Conservation (phyloP, 176 grass and related monocot genomes). For the Alloteropsis semialata region DNA sequence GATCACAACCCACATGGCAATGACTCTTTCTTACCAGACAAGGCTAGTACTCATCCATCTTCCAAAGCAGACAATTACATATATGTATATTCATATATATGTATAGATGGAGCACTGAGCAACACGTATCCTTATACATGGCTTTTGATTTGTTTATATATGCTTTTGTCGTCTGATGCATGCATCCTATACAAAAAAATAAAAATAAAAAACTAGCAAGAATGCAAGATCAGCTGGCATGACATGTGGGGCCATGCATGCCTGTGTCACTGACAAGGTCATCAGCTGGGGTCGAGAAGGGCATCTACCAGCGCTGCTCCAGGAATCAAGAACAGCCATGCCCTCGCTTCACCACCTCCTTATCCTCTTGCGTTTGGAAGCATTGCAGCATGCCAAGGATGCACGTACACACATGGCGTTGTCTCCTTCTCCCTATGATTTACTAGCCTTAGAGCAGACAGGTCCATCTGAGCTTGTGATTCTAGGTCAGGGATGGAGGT, state of each 20-base stretch:
- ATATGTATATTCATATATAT: neutral
- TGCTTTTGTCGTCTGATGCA: neutral
- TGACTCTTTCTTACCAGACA: constrained; percentile 18
- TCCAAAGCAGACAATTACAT: neutral
- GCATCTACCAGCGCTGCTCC: neutral
- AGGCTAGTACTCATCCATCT: neutral
- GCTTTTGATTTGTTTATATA: neutral
- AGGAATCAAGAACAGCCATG: neutral
- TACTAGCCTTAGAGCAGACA: neutral
- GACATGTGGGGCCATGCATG: neutral
- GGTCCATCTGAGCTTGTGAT: neutral
- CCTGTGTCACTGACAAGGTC: neutral
- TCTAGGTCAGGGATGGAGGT: neutral
- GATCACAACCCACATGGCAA: constrained; percentile 1
- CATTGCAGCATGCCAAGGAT: constrained; percentile 14
- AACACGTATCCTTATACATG: neutral
- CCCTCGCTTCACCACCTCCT: neutral
- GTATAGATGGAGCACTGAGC: neutral
- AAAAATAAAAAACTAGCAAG: neutral
- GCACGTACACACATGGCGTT: neutral
- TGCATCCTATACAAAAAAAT: neutral
- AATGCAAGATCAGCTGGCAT: neutral
- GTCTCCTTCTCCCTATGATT: neutral
- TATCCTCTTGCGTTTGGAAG: constrained; percentile 20
- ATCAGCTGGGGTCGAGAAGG: neutral